Evolutionary conservation across 176 grass and related monocot genomes (phyloP).

Genomic region (Bolboschoenus planiculmis): DNA sequence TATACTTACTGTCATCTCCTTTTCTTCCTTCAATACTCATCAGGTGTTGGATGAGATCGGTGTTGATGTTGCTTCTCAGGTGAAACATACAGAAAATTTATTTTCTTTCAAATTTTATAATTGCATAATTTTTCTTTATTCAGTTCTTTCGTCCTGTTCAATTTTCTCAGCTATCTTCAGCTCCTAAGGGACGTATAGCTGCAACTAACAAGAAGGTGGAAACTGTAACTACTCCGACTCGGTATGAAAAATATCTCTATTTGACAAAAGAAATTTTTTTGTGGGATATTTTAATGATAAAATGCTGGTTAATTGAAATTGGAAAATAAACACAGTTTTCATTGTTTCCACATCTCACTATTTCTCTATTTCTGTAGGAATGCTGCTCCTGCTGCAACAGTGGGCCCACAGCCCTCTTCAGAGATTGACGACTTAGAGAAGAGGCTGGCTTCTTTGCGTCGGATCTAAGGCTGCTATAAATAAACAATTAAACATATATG

Average conservation of each 20-base stretch:
- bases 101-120: neutral
- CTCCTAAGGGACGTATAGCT: conserved; percentile 78
- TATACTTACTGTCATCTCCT: neutral
- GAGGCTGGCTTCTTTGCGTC: conserved; percentile 82
- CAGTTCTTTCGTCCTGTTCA: neutral
- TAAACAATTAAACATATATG: conserved; percentile 15
- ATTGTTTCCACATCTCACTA: neutral
- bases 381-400: conserved; percentile 28
- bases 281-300: neutral
- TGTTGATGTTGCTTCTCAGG: conserved; percentile 94
- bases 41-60: conserved; percentile 98
- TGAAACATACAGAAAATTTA: conserved; percentile 9
- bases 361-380: conserved; percentile 10
- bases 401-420: conserved; percentile 34
- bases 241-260: conserved; percentile 39
- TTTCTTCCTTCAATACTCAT: conserved; percentile 6
- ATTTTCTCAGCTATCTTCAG: conserved; percentile 65
- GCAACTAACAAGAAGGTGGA: conserved; percentile 53
- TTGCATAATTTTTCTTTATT: conserved; percentile 7
- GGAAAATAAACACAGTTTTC: neutral
- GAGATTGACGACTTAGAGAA: conserved; percentile 91
- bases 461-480: conserved; percentile 34
- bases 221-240: conserved; percentile 34
- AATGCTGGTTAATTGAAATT: conserved; percentile 1
- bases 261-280: neutral